Conservation (phyloP, 768 basidiomycete genomes). For the Naganishia friedmannii region DNA sequence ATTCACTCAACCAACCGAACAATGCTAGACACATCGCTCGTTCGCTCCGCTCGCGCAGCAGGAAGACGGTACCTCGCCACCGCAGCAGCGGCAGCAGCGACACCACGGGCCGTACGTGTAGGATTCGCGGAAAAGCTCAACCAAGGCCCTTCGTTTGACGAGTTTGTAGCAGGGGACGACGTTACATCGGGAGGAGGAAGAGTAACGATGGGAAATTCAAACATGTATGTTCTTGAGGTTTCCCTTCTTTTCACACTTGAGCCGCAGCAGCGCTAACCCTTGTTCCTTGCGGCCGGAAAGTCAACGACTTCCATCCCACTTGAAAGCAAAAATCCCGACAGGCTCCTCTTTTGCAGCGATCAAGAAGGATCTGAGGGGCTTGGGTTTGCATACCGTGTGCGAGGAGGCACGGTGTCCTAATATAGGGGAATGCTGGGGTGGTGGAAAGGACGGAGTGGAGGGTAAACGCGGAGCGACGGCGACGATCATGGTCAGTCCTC, state of each 20-base stretch:
- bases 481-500: constrained; percentile 82
- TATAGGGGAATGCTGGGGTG: constrained; percentile 99
- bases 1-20: background rate
- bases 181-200: constrained; percentile 33
- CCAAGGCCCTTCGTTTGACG: constrained; percentile 49
- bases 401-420: constrained; percentile 99
- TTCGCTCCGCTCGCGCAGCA: background rate
- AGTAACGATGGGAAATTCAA: constrained; percentile 47
- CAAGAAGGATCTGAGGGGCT: constrained; percentile 88
- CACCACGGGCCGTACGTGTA: background rate
- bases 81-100: background rate
- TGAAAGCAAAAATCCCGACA: constrained; percentile 89
- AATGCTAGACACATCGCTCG: background rate
- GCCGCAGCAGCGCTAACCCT: too few relatives aligned
- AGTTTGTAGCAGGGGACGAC: constrained; percentile 47
- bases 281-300: too few relatives aligned
- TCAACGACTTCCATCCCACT: constrained; percentile 76
- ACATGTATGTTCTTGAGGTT: constrained; percentile 39
- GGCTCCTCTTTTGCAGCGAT: constrained; percentile 84
- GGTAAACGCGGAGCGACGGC: constrained; percentile 84
- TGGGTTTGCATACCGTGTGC: constrained; percentile 91
- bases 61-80: constrained; percentile 13
- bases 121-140: constrained; percentile 35
- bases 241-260: too few relatives aligned
- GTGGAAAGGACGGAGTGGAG: constrained; percentile 64